Evolutionary conservation across 2,329 filamentous ascomycete genomes (phyloP).

Genomic region (Metarhizium rileyi): DNA sequence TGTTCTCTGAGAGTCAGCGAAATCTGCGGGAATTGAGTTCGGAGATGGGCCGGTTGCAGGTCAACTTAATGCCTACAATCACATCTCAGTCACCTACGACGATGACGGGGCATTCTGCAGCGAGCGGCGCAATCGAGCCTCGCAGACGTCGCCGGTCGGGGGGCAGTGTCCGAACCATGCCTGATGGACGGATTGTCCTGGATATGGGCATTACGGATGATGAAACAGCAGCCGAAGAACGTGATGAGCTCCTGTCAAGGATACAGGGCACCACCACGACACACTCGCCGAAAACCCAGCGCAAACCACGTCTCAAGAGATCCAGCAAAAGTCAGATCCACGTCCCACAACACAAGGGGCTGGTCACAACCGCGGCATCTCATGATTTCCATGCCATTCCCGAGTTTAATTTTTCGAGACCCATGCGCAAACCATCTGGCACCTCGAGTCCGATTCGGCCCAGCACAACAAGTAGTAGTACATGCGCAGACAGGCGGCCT

Average conservation of each 20-base stretch:
- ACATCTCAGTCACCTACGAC: background rate
- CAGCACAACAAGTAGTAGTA: background rate
- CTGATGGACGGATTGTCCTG: slow-evolving; percentile 24
- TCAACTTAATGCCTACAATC: slow-evolving; percentile 8
- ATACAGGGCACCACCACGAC: slow-evolving; percentile 13
- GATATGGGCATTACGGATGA: slow-evolving; percentile 33
- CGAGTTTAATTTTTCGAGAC: slow-evolving; percentile 25
- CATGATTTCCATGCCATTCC: slow-evolving; percentile 7
- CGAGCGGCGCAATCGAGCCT: slow-evolving; percentile 17
- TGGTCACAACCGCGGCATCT: slow-evolving; percentile 9
- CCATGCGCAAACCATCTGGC: background rate
- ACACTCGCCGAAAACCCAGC: slow-evolving; percentile 18
- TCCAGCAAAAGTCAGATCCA: slow-evolving; percentile 30
- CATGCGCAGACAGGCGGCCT: background rate
- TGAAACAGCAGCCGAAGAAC: slow-evolving; percentile 34
- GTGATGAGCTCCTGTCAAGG: slow-evolving; percentile 30
- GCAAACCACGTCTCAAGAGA: slow-evolving; percentile 32
- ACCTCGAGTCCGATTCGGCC: background rate
- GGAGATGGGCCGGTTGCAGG: slow-evolving; percentile 18
- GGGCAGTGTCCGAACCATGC: slow-evolving; percentile 34
- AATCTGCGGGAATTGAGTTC: slow-evolving; percentile 41
- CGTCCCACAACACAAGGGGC: slow-evolving; percentile 14
- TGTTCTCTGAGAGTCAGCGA: slow-evolving; percentile 57
- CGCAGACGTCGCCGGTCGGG: slow-evolving; percentile 39
- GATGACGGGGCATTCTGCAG: background rate